A percentile compares a stretch with the other conserved stretches of the same genome.
Conservation (phyloP, 1,139 yeast genomes). For the Geotrichum phurueaensis region DNA sequence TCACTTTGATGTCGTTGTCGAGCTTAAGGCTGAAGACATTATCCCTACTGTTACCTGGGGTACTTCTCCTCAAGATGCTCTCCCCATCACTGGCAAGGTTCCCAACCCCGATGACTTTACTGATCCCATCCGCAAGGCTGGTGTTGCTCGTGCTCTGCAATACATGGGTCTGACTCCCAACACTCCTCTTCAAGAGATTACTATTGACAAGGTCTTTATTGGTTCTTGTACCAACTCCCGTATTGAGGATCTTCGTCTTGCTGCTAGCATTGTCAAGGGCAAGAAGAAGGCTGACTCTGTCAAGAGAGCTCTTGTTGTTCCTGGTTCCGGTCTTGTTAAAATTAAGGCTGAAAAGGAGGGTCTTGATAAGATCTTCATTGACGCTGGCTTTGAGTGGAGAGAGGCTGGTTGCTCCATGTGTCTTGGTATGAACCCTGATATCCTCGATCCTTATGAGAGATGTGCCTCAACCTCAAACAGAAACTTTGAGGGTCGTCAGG, state of each 20-base stretch:
- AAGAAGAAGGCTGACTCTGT: conserved; percentile 78
- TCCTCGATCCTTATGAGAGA: conserved; percentile 87
- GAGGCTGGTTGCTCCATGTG: conserved; percentile 99
- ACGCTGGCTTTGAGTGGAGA: conserved; percentile 97
- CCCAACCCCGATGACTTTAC: conserved; percentile 75
- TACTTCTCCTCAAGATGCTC: conserved; percentile 96
- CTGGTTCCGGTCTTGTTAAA: conserved; percentile 95
- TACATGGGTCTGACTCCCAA: conserved; percentile 89
- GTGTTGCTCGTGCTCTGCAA: conserved; percentile 83
- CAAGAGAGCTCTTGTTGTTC: conserved; percentile 82
- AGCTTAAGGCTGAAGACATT: conserved; percentile 75
- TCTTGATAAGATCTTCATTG: conserved; percentile 78
- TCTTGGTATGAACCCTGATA: conserved; percentile 98
- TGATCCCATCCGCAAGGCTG: conserved; percentile 73
- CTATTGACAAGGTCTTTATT: conserved; percentile 87
- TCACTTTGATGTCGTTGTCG: conserved; percentile 74
- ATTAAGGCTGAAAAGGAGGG: conserved; percentile 93
- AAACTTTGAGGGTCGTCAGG: conserved; percentile 98
- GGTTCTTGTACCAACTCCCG: conserved; percentile 98
- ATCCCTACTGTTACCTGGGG: conserved; percentile 99
- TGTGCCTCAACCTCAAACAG: conserved; percentile 98
- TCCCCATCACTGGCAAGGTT: conserved; percentile 82
- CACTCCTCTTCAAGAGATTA: conserved; percentile 65
- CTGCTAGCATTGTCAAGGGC: conserved; percentile 90
- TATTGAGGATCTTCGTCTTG: conserved; percentile 92